These are phyloP conservation scores for Casuarina equisetifolia DNA, from an alignment of 306 rosid species.

Conservation along the genomic window DNA sequence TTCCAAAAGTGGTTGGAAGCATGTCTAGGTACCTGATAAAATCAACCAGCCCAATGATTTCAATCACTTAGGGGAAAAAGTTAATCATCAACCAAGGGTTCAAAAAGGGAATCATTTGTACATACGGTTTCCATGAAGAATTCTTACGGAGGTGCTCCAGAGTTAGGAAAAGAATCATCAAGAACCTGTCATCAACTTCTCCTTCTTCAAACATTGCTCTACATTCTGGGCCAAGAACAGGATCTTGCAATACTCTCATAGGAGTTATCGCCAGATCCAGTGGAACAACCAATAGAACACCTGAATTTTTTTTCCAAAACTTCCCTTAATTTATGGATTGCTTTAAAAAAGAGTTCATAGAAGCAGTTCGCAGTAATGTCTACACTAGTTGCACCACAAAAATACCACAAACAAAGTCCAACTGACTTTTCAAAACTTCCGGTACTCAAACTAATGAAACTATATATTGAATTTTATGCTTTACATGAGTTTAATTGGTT, in stretches of 20 bases:
- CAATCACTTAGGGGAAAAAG: slow-evolving; percentile 18
- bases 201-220: slow-evolving; percentile 89
- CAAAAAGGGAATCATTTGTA: slow-evolving; percentile 32
- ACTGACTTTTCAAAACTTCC: not conserved
- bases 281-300: slow-evolving; percentile 79
- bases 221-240: slow-evolving; percentile 82
- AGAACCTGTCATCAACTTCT: slow-evolving; percentile 88
- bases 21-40: slow-evolving; percentile 80
- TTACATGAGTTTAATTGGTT: not conserved
- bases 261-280: slow-evolving; percentile 91
- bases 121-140: slow-evolving; percentile 97
- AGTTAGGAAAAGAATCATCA: slow-evolving; percentile 71
- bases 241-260: slow-evolving; percentile 96
- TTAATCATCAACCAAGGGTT: slow-evolving; percentile 9
- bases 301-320: slow-evolving; percentile 38
- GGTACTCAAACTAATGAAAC: not conserved
- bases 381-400: not conserved
- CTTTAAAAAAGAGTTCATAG: slow-evolving; percentile 5
- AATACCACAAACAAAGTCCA: not conserved
- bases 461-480: not conserved
- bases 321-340: slow-evolving; percentile 13
- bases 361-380: not conserved
- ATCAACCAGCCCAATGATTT: slow-evolving; percentile 34
- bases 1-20: slow-evolving; percentile 80
- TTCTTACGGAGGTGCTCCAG: slow-evolving; percentile 78